Percentiles rank a stretch among this genome's conserved stretches.
Conservation (phyloP, 345 rosid species). For the Lumnitzera racemosa region DNA sequence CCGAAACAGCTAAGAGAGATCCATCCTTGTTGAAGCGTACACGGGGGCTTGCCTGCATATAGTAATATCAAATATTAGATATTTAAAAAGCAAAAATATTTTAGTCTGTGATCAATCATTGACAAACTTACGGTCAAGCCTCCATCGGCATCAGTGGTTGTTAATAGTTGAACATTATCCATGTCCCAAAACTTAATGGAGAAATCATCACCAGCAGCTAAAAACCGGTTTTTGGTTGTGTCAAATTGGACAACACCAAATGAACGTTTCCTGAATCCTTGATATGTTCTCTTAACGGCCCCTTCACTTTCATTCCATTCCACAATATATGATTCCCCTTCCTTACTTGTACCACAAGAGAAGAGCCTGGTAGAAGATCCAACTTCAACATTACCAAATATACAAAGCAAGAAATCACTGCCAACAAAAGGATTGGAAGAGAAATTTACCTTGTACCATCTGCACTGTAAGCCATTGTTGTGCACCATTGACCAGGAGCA, state of each 20-base stretch:
- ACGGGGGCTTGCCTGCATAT: constrained; percentile 32
- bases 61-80: not conserved
- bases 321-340: constrained; percentile 33
- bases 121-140: constrained; percentile 30
- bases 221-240: constrained; percentile 23
- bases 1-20: constrained; percentile 32
- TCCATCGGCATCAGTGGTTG: constrained; percentile 27
- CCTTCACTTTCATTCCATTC: constrained; percentile 53
- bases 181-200: constrained; percentile 37
- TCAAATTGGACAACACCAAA: constrained; percentile 35
- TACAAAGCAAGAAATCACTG: not conserved
- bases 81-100: constrained; percentile 2
- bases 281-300: constrained; percentile 22
- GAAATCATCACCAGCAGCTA: constrained; percentile 40
- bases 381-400: not conserved
- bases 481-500: constrained; percentile 29
- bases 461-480: constrained; percentile 32
- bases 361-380: constrained; percentile 22
- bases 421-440: not conserved
- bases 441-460: constrained; percentile 29
- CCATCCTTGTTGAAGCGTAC: constrained; percentile 42
- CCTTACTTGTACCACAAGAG: constrained; percentile 36
- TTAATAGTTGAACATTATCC: constrained; percentile 25
- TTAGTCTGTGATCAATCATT: not conserved
- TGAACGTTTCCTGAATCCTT: constrained; percentile 32